phyloP scores from a whole-genome alignment of 2,329 filamentous ascomycete species.

The Ophiostoma sp. region DNA sequence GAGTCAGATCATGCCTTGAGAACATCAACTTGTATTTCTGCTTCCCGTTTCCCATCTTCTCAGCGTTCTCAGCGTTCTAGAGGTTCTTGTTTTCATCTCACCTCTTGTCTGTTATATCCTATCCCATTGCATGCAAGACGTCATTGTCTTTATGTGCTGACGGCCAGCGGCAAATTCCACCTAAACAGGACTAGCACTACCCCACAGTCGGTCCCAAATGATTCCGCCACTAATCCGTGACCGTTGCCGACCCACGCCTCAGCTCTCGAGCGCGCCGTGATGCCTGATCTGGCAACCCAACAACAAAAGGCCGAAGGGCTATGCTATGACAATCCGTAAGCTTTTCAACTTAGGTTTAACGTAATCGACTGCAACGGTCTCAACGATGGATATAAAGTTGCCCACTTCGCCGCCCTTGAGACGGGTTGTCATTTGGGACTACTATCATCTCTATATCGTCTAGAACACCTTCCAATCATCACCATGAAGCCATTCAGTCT shows the following conservation, averaged over 20 bases:
- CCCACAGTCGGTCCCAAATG: neutral
- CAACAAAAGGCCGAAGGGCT: neutral
- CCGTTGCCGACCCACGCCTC: neutral
- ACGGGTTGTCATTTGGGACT: neutral
- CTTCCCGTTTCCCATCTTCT: too few relatives aligned
- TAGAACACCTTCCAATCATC: neutral
- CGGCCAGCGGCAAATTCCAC: slow-evolving; percentile 4
- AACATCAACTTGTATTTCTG: too few relatives aligned
- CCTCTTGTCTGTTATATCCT: neutral
- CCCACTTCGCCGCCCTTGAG: neutral
- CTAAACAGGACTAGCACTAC: neutral
- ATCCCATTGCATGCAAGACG: neutral
- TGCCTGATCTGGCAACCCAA: neutral
- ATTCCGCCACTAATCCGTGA: neutral
- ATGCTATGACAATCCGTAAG: neutral
- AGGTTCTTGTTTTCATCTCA: neutral
- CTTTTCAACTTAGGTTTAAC: neutral
- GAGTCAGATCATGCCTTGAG: too few relatives aligned
- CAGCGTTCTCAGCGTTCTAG: neutral
- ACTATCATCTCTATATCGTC: neutral
- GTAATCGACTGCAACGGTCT: neutral
- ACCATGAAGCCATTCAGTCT: neutral
- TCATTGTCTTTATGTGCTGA: neutral
- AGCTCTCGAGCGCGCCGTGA: neutral
- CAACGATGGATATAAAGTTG: neutral